phyloP scores from a whole-genome alignment of 169 alveolate genomes.

The Plasmodium fragile region DNA sequence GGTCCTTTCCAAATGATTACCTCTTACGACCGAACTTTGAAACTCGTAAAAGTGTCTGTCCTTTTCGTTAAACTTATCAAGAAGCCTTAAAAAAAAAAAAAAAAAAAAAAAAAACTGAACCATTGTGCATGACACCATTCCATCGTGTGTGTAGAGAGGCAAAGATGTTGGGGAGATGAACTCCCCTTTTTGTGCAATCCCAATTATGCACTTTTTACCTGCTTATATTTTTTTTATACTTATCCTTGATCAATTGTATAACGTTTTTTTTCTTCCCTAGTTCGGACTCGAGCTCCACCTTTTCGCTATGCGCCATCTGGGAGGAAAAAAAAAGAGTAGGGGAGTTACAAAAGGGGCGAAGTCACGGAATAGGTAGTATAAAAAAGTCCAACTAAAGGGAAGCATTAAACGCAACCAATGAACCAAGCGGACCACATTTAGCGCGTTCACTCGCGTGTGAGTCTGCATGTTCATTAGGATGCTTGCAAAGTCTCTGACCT shows the following conservation, averaged over 20 bases:
- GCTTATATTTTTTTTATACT: constrained; percentile 48
- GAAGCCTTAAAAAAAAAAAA: constrained; percentile 3
- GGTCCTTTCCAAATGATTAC: background rate
- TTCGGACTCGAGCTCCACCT: constrained; percentile 31
- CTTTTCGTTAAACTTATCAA: constrained; percentile 62
- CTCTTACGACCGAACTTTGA: constrained; percentile 34
- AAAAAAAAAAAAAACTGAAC: background rate
- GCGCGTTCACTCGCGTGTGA: background rate
- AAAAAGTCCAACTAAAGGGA: background rate
- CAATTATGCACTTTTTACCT: constrained; percentile 6
- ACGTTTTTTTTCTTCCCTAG: constrained; percentile 36
- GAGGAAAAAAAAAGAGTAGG: background rate
- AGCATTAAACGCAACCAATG: background rate
- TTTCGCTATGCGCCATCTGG: constrained; percentile 38
- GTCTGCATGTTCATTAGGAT: background rate
- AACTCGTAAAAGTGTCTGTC: constrained; percentile 53
- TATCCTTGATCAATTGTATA: constrained; percentile 47
- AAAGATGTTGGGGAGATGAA: background rate
- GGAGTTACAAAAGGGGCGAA: background rate
- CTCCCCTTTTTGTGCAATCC: background rate
- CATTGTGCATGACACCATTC: background rate
- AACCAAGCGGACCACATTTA: background rate
- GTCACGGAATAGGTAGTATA: background rate
- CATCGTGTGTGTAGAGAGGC: background rate
- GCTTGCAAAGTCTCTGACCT: constrained; percentile 4